Percentiles rank a stretch among this genome's conserved stretches.
phyloP scores from a whole-genome alignment of 371 early-diverging fungal species.

The Actinomucor elegans region DNA sequence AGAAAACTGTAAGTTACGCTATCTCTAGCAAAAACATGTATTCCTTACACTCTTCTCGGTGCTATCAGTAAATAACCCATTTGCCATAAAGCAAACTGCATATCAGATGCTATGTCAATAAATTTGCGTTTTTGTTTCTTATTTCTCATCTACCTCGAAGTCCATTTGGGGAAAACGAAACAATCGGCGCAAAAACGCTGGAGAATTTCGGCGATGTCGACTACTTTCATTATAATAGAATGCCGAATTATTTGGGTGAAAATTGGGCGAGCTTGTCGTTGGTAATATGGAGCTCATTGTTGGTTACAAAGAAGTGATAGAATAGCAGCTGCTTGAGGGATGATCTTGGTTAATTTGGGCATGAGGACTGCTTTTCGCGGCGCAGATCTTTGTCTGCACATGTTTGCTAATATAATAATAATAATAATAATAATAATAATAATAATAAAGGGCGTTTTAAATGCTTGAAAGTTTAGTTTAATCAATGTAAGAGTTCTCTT shows the following conservation, averaged over 20 bases:
- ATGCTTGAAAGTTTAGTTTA: too few species aligned
- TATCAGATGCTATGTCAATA: not conserved
- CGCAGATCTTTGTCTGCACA: too few species aligned
- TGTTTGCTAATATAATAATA: too few species aligned
- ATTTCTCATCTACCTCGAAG: conserved; percentile 57
- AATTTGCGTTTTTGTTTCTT: too few species aligned
- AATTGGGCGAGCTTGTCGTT: too few species aligned
- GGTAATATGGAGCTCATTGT: conserved; percentile 8
- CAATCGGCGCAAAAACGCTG: conserved; percentile 51
- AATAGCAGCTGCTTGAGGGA: too few species aligned
- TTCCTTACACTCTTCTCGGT: conserved; percentile 80
- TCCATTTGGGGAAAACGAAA: conserved; percentile 85
- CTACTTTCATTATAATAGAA: not conserved
- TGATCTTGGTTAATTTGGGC: too few species aligned
- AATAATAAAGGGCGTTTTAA: too few species aligned
- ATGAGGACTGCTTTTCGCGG: too few species aligned
- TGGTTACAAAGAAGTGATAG: not conserved
- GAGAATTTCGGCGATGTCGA: not conserved
- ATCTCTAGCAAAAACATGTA: conserved; percentile 53
- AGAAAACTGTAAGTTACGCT: conserved; percentile 59
- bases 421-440: too few species aligned
- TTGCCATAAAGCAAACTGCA: conserved; percentile 65
- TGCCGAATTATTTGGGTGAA: too few species aligned
- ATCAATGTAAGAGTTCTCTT: too few species aligned
- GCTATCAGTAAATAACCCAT: conserved; percentile 86